Conservation (phyloP, 225 moss, liverwort and hornwort genomes). For the Ulota crispa region DNA sequence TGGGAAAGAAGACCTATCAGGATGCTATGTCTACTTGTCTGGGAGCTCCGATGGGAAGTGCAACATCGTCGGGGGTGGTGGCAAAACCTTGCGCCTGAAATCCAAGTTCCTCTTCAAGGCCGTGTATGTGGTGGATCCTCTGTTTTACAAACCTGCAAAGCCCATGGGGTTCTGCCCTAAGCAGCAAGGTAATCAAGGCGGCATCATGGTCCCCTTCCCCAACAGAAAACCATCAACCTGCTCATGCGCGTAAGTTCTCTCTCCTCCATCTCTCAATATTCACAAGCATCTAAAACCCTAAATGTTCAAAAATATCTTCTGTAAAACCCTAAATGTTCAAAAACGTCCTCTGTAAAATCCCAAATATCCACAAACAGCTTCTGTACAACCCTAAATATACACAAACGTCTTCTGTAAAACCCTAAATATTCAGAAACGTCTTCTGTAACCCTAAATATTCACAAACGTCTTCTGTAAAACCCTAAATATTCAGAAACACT, state of each 20-base stretch:
- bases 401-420: too few species aligned
- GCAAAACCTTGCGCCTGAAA: constrained; percentile 53
- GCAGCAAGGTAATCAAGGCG: constrained; percentile 3
- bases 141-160: constrained; percentile 63
- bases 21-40: constrained; percentile 54
- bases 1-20: constrained; percentile 56
- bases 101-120: constrained; percentile 70
- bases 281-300: too few species aligned
- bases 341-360: too few species aligned
- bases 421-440: too few species aligned
- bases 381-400: too few species aligned
- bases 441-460: too few species aligned
- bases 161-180: constrained; percentile 63
- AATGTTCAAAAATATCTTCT: too few species aligned
- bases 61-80: constrained; percentile 57
- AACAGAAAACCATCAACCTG: constrained; percentile 71
- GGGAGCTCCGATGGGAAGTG: constrained; percentile 65
- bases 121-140: constrained; percentile 69
- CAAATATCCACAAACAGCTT: too few species aligned
- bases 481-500: too few species aligned
- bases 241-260: constrained; percentile 50
- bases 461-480: too few species aligned
- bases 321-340: too few species aligned
- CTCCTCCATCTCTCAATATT: neutral
- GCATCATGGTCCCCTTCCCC: constrained; percentile 54